These are phyloP conservation scores for Scedosporium minutisporum DNA, from an alignment of 2,329 filamentous ascomycete species.

Conservation along the genomic window DNA sequence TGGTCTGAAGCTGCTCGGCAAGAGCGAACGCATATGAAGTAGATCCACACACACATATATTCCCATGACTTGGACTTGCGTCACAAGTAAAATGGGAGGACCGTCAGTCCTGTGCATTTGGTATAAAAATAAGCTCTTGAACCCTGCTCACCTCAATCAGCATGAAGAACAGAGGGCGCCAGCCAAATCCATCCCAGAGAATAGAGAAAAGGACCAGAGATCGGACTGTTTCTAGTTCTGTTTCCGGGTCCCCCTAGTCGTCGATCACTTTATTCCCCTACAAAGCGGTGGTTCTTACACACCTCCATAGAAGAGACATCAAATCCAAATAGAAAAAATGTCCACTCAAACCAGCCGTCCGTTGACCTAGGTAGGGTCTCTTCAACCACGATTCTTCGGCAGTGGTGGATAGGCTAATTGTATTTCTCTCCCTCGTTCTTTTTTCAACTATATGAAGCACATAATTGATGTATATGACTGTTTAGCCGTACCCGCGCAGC, in stretches of 20 bases:
- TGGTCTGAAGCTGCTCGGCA: too few species aligned
- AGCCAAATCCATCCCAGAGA: not conserved
- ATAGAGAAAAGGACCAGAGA: not conserved
- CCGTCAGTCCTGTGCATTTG: not conserved
- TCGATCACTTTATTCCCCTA: not conserved
- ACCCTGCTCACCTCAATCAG: not conserved
- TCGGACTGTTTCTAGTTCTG: not conserved
- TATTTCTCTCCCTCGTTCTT: not conserved
- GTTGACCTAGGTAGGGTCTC: too few species aligned
- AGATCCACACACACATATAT: not conserved
- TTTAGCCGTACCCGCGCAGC: not conserved
- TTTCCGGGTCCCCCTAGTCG: not conserved
- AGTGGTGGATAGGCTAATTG: not conserved
- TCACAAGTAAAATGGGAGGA: not conserved
- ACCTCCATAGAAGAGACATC: too few species aligned
- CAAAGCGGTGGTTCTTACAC: too few species aligned
- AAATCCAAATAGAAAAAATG: too few species aligned
- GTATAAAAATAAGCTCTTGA: not conserved
- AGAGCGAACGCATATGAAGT: not conserved
- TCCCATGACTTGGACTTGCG: not conserved
- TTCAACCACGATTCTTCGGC: not conserved
- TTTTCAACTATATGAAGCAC: not conserved
- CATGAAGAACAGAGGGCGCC: not conserved
- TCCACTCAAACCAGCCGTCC: too few species aligned
- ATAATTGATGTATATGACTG: not conserved